Evolutionary conservation across 1,284 basidiomycete genomes (phyloP).

Genomic region (Xerocomus minutiporus): DNA sequence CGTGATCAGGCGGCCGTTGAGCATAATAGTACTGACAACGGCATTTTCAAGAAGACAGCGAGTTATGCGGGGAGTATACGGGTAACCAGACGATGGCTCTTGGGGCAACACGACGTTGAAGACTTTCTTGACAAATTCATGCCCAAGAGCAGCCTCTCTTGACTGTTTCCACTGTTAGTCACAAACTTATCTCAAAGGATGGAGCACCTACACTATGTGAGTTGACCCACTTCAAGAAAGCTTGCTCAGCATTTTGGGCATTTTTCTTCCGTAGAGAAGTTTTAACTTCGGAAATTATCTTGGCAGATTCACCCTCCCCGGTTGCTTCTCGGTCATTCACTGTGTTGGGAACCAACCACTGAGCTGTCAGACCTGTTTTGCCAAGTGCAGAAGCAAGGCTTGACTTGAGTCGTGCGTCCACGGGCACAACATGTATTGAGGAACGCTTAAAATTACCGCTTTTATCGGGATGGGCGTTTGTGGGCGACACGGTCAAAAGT

Average conservation of each 20-base stretch:
- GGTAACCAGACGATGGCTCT: conserved; percentile 22
- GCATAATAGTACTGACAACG: conserved; percentile 55
- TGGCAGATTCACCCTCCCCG: conserved; percentile 30
- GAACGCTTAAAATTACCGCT: conserved; percentile 36
- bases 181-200: neutral
- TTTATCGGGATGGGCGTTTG: conserved; percentile 13
- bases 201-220: conserved; percentile 25
- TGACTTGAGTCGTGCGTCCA: conserved; percentile 46
- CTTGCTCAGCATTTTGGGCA: conserved; percentile 41
- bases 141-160: conserved; percentile 33
- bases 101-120: conserved; percentile 46
- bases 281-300: conserved; percentile 39
- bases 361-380: conserved; percentile 41
- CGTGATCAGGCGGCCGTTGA: conserved; percentile 52
- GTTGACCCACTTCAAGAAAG: conserved; percentile 51
- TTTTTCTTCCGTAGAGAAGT: conserved; percentile 30
- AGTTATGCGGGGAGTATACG: conserved; percentile 47
- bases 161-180: conserved; percentile 15
- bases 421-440: conserved; percentile 54
- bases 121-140: conserved; percentile 55
- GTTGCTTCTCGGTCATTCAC: conserved; percentile 2
- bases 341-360: conserved; percentile 41
- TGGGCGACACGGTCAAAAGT: conserved; percentile 51
- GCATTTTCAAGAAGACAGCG: conserved; percentile 49
- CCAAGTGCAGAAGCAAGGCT: conserved; percentile 62